Conservation (phyloP, 331 rosid species). For the Phaseolus coccineus region DNA sequence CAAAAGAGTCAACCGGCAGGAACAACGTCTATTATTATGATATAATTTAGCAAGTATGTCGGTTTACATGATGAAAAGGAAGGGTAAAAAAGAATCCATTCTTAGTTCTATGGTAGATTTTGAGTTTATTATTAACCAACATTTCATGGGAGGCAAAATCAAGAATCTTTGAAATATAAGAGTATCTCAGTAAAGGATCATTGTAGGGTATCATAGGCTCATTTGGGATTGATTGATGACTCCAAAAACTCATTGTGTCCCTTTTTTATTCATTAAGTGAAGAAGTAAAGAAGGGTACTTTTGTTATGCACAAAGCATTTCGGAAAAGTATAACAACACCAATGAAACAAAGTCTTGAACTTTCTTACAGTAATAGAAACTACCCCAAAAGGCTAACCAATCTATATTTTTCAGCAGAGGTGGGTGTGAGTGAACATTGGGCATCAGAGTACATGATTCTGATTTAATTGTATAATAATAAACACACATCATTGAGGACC, state of each 20-base stretch:
- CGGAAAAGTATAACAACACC: neutral
- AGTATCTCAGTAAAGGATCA: neutral
- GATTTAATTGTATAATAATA: neutral
- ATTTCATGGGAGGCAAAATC: neutral
- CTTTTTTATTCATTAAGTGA: neutral
- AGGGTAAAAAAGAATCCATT: neutral
- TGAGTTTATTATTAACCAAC: neutral
- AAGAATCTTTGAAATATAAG: neutral
- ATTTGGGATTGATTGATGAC: neutral
- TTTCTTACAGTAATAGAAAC: neutral
- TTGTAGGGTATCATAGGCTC: conserved; percentile 10
- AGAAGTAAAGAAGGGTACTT: neutral
- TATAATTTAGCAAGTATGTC: neutral
- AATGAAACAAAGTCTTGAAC: neutral
- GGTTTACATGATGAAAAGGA: neutral
- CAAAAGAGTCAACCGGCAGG: no score
- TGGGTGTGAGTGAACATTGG: conserved; percentile 2
- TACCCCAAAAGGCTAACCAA: neutral
- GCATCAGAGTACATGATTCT: conserved; percentile 1
- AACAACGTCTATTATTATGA: neutral
- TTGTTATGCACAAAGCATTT: neutral
- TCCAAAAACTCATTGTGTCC: neutral
- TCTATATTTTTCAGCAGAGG: neutral
- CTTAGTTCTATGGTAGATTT: neutral
- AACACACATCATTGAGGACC: neutral